Conservation (phyloP, 2,329 filamentous ascomycete species). For the Fusarium sp. region DNA sequence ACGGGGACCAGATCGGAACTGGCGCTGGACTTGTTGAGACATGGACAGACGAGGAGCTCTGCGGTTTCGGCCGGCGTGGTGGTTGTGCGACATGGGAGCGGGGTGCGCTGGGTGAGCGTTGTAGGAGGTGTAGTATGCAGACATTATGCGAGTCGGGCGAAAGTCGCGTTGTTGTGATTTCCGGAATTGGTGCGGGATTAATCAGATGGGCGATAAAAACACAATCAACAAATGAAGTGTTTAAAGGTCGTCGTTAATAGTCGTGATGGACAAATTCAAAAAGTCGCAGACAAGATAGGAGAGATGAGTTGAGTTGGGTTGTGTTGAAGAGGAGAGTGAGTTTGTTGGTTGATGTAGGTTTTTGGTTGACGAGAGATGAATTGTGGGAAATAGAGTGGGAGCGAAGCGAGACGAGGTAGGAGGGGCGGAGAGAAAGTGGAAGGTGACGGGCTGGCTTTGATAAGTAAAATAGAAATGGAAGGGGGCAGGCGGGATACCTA, state of each 20-base stretch:
- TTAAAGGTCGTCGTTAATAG: constrained; percentile 18
- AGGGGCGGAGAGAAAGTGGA: constrained; percentile 40
- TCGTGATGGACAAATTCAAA: constrained; percentile 23
- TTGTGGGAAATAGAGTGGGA: constrained; percentile 44
- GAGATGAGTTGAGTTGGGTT: constrained; percentile 2
- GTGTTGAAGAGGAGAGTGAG: constrained; percentile 22
- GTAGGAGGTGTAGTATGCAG: constrained; percentile 73
- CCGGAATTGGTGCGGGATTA: constrained; percentile 47
- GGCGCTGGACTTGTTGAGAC: constrained; percentile 84
- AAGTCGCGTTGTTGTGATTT: constrained; percentile 27
- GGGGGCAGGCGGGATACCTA: constrained; percentile 22
- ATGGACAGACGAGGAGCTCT: constrained; percentile 83
- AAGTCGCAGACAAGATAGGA: constrained; percentile 21
- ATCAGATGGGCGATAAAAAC: constrained; percentile 29
- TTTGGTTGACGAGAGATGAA: constrained; percentile 37
- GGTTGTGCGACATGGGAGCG: constrained; percentile 74
- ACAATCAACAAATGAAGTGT: constrained; percentile 30
- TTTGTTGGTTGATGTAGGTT: constrained; percentile 39
- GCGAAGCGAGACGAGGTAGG: constrained; percentile 45
- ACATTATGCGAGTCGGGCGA: constrained; percentile 59
- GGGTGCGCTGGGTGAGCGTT: constrained; percentile 68
- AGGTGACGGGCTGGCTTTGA: constrained; percentile 41
- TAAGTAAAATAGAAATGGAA: constrained; percentile 40
- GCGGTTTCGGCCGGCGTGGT: constrained; percentile 86
- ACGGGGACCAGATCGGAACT: constrained; percentile 80